phyloP scores from a whole-genome alignment of 345 rosid species.

The Melastoma malabathricum region DNA sequence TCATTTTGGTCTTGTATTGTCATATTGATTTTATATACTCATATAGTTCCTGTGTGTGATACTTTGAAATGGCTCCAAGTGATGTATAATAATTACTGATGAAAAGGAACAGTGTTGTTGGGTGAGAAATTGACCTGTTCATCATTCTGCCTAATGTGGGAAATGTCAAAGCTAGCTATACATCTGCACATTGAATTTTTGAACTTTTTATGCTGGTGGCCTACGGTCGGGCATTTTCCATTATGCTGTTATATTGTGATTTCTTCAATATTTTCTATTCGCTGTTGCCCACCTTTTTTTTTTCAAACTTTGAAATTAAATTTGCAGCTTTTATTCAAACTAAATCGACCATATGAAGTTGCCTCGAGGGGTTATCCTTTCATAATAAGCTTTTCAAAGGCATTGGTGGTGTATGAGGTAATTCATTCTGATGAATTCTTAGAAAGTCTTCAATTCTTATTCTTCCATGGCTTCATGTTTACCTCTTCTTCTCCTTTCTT shows the following conservation, averaged over 20 bases:
- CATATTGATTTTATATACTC: too few relatives aligned
- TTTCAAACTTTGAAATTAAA: slow-evolving; percentile 2
- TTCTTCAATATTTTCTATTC: background rate
- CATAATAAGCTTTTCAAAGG: slow-evolving; percentile 67
- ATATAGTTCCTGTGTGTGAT: too few relatives aligned
- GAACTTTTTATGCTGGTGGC: too few relatives aligned
- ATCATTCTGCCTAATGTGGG: too few relatives aligned
- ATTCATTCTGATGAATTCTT: slow-evolving; percentile 1
- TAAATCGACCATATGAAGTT: slow-evolving; percentile 88
- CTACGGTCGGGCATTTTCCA: too few relatives aligned
- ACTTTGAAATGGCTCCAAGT: too few relatives aligned
- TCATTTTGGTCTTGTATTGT: too few relatives aligned
- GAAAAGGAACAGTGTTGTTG: too few relatives aligned
- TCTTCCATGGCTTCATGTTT: background rate
- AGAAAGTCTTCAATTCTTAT: slow-evolving; percentile 1
- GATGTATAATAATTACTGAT: too few relatives aligned
- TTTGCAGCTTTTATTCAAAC: slow-evolving; percentile 74
- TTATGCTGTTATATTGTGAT: slow-evolving; percentile 2
- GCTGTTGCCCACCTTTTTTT: background rate
- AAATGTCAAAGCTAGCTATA: too few relatives aligned
- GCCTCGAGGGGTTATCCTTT: slow-evolving; percentile 84
- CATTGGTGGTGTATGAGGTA: slow-evolving; percentile 73
- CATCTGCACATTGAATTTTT: too few relatives aligned
- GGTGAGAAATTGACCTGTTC: too few relatives aligned
- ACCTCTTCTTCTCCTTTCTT: slow-evolving; percentile 5